Conservation (phyloP, 2,329 filamentous ascomycete species). For the Aspergillus piperis region DNA sequence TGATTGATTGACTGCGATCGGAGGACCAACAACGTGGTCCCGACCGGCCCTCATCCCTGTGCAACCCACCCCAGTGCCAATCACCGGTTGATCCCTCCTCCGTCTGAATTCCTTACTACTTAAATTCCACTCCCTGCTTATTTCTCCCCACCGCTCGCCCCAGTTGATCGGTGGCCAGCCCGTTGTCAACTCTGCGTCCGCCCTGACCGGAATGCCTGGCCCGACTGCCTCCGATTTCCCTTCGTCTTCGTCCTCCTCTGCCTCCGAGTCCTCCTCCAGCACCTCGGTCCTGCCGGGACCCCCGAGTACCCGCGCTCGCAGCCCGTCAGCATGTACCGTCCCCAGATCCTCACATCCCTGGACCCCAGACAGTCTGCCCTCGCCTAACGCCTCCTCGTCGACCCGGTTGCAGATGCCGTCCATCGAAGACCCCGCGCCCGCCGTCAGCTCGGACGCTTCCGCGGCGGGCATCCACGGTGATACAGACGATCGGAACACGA, state of each 20-base stretch:
- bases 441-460: neutral
- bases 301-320: too few species aligned
- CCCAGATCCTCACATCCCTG: slow-evolving; percentile 10
- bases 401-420: slow-evolving; percentile 9
- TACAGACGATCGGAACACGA: slow-evolving; percentile 5
- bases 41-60: too few species aligned
- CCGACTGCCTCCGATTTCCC: slow-evolving; percentile 15
- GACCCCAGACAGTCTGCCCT: slow-evolving; percentile 11
- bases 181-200: neutral
- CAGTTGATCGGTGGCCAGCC: slow-evolving; percentile 12
- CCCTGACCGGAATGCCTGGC: slow-evolving; percentile 20
- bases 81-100: slow-evolving; percentile 8
- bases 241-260: slow-evolving; percentile 13
- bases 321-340: slow-evolving; percentile 17
- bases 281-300: neutral
- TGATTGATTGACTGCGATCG: slow-evolving; percentile 11
- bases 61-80: slow-evolving; percentile 15
- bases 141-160: slow-evolving; percentile 7
- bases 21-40: slow-evolving; percentile 26
- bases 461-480: neutral
- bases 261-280: slow-evolving; percentile 5
- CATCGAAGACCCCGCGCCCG: neutral
- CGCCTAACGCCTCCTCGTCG: slow-evolving; percentile 9
- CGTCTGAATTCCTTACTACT: neutral
- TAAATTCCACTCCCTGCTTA: slow-evolving; percentile 4